Conservation (phyloP, 768 basidiomycete species). For the Rubroboletus pulcherrimus region DNA sequence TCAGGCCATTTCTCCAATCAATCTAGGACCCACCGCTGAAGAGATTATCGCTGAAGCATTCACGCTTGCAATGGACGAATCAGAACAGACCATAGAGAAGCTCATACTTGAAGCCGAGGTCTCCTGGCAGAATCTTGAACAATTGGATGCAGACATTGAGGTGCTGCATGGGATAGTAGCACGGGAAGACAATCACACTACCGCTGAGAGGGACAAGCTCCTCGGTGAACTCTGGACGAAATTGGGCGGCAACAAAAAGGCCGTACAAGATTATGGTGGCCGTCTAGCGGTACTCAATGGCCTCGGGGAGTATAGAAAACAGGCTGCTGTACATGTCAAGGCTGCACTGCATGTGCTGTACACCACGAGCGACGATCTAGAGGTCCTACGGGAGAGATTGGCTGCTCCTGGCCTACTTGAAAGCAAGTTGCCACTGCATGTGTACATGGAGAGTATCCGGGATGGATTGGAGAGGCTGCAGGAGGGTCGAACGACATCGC, state of each 20-base stretch:
- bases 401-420: constrained; percentile 63
- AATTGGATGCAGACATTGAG: constrained; percentile 57
- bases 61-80: constrained; percentile 56
- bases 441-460: constrained; percentile 72
- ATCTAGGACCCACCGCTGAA: constrained; percentile 31
- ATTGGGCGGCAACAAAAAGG: constrained; percentile 56
- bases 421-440: constrained; percentile 60
- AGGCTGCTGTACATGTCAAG: constrained; percentile 63
- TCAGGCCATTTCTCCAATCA: constrained; percentile 40
- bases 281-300: constrained; percentile 53
- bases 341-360: constrained; percentile 59
- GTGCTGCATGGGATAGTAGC: constrained; percentile 55
- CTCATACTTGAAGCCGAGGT: constrained; percentile 67
- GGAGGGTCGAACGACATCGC: constrained; percentile 50
- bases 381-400: constrained; percentile 70
- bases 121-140: constrained; percentile 52
- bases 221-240: constrained; percentile 67
- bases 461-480: constrained; percentile 54
- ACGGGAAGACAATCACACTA: constrained; percentile 52
- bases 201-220: constrained; percentile 46
- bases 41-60: constrained; percentile 54
- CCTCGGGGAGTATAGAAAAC: constrained; percentile 53
- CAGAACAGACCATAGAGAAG: constrained; percentile 48
- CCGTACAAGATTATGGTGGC: constrained; percentile 46
- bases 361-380: constrained; percentile 68